phyloP scores from a whole-genome alignment of 192 early-diverging fungal genomes.

The Cladochytrium replicatum region DNA sequence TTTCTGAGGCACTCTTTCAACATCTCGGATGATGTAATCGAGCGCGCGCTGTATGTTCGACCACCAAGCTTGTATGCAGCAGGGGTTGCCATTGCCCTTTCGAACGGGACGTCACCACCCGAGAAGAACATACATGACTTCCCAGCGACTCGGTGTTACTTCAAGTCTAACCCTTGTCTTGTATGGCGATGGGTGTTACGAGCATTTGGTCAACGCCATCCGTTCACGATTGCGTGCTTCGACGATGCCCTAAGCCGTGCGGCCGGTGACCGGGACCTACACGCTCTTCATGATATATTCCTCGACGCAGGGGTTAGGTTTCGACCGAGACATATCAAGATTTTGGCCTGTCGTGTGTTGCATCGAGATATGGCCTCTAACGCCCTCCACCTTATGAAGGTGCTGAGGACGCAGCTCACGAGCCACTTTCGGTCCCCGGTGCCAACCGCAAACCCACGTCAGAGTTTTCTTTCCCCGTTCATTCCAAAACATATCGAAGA shows the following conservation, averaged over 20 bases:
- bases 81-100: constrained; percentile 3
- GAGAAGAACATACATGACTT: constrained; percentile 16
- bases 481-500: too few relatives aligned
- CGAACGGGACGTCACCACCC: constrained; percentile 18
- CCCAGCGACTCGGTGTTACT: constrained; percentile 36
- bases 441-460: too few relatives aligned
- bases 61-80: constrained; percentile 8
- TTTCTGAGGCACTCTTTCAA: constrained; percentile 19
- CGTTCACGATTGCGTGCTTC: constrained; percentile 39
- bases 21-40: constrained; percentile 23
- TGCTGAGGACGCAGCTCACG: constrained; percentile 26
- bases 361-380: constrained; percentile 46
- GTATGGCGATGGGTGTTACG: constrained; percentile 39
- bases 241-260: constrained; percentile 44
- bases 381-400: constrained; percentile 30
- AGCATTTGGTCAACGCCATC: constrained; percentile 34
- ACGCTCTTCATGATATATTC: constrained; percentile 31
- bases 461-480: too few relatives aligned
- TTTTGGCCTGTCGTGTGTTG: constrained; percentile 39
- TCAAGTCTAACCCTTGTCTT: constrained; percentile 39
- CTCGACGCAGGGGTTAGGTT: constrained; percentile 34
- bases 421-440: constrained; percentile 2
- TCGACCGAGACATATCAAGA: constrained; percentile 41
- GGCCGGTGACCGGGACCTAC: constrained; percentile 36
- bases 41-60: constrained; percentile 5